A percentile compares a stretch with the other conserved stretches of the same genome.
Evolutionary conservation across 2,329 filamentous ascomycete species (phyloP).

Genomic region (Scleromitrula shiraiana): DNA sequence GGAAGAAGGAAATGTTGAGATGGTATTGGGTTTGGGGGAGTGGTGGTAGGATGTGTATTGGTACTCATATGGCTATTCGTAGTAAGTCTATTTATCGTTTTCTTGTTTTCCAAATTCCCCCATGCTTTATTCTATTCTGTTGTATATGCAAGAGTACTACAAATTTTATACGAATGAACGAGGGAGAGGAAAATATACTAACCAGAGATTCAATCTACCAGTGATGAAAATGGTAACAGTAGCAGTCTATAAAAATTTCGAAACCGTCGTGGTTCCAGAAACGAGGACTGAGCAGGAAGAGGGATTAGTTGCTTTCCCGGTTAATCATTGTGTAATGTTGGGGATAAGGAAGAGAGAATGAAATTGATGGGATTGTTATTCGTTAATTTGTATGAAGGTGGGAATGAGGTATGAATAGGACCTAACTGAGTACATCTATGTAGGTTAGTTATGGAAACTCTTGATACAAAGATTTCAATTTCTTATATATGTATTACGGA

Average conservation of each 20-base stretch:
- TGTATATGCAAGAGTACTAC: background rate
- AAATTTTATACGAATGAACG: background rate
- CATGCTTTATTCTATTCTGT: background rate
- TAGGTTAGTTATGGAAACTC: too few relatives aligned
- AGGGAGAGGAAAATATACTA: background rate
- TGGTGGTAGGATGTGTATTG: slow-evolving; percentile 58
- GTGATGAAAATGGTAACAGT: slow-evolving; percentile 65
- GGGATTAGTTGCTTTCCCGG: background rate
- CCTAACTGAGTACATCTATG: too few relatives aligned
- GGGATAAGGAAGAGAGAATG: background rate
- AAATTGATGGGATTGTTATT: background rate
- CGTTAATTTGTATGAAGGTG: background rate
- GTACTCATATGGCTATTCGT: slow-evolving; percentile 54
- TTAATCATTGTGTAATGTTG: background rate
- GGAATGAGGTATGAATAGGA: too few relatives aligned
- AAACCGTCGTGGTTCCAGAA: slow-evolving; percentile 50
- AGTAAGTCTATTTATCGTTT: slow-evolving; percentile 32
- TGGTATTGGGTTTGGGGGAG: slow-evolving; percentile 60
- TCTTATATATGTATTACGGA: too few relatives aligned
- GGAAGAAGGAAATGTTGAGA: slow-evolving; percentile 36
- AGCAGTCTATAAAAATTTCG: slow-evolving; percentile 60
- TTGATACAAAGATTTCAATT: too few relatives aligned
- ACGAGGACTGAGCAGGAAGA: slow-evolving; percentile 54
- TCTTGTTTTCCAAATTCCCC: background rate
- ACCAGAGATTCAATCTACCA: slow-evolving; percentile 28